These are phyloP conservation scores for Mallotus nudiflorus DNA, from an alignment of 345 rosid genomes.

Conservation along the genomic window DNA sequence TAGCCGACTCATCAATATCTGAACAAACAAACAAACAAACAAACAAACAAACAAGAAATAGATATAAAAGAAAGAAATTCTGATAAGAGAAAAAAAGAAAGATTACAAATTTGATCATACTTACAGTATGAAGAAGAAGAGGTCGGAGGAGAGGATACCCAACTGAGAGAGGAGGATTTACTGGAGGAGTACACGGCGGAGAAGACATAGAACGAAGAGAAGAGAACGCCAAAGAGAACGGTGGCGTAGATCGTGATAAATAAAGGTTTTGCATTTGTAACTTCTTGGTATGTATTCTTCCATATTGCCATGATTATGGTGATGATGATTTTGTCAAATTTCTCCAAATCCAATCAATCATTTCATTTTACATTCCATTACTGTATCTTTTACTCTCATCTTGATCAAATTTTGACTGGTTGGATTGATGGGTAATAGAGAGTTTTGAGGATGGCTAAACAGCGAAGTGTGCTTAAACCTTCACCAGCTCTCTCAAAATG, in stretches of 20 bases:
- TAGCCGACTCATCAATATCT: conserved; percentile 43
- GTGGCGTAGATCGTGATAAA: conserved; percentile 81
- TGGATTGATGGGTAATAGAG: too few relatives aligned
- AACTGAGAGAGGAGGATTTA: conserved; percentile 39
- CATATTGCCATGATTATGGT: conserved; percentile 21
- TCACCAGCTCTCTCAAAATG: too few relatives aligned
- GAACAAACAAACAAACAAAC: conserved; percentile 25
- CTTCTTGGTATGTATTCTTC: conserved; percentile 70
- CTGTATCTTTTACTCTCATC: too few relatives aligned
- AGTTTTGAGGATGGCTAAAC: too few relatives aligned
- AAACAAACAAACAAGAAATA: too few relatives aligned
- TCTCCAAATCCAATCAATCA: neutral
- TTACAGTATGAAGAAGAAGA: conserved; percentile 32
- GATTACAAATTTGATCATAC: neutral
- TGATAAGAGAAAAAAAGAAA: conserved; percentile 12
- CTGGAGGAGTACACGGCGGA: conserved; percentile 74
- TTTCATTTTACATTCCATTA: neutral
- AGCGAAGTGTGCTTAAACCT: too few relatives aligned
- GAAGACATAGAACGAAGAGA: conserved; percentile 81
- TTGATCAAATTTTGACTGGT: too few relatives aligned
- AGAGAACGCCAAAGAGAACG: conserved; percentile 66
- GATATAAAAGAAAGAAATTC: neutral
- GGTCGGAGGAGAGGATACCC: conserved; percentile 67
- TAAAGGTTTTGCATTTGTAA: conserved; percentile 66
- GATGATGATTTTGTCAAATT: neutral